A percentile compares a stretch with the other conserved stretches of the same genome.
Conservation (phyloP, 2,329 filamentous ascomycete genomes). For the Alternaria triticimaculans region DNA sequence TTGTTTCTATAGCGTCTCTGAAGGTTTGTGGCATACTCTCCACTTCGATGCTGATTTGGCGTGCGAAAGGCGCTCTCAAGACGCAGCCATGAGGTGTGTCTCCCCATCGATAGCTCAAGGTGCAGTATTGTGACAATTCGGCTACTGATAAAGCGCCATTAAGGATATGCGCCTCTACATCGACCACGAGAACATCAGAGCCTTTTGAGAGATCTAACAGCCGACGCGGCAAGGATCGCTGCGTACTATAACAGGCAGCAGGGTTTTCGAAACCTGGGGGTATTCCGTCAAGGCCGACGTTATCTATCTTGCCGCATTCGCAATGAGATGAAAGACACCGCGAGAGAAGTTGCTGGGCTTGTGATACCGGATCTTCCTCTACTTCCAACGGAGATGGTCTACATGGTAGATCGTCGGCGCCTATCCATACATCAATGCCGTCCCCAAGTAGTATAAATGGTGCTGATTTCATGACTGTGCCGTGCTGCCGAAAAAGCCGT, state of each 20-base stretch:
- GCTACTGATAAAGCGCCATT: neutral
- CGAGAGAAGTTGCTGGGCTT: neutral
- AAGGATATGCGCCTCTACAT: neutral
- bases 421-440: too few relatives aligned
- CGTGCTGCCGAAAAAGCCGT: too few relatives aligned
- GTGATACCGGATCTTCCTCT: neutral
- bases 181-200: neutral
- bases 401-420: too few relatives aligned
- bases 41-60: neutral
- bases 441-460: too few relatives aligned
- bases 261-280: too few relatives aligned
- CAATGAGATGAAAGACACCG: neutral
- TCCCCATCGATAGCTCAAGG: slow-evolving; percentile 2
- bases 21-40: slow-evolving; percentile 3
- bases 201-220: neutral
- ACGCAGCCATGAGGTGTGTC: neutral
- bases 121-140: neutral
- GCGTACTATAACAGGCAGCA: too few relatives aligned
- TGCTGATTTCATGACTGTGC: too few relatives aligned
- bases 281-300: too few relatives aligned
- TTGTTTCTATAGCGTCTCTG: neutral
- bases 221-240: neutral
- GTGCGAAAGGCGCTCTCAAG: neutral
- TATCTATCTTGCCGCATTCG: neutral
- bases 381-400: neutral